phyloP scores from a whole-genome alignment of 169 alveolate species.

The Babesia divergens region DNA sequence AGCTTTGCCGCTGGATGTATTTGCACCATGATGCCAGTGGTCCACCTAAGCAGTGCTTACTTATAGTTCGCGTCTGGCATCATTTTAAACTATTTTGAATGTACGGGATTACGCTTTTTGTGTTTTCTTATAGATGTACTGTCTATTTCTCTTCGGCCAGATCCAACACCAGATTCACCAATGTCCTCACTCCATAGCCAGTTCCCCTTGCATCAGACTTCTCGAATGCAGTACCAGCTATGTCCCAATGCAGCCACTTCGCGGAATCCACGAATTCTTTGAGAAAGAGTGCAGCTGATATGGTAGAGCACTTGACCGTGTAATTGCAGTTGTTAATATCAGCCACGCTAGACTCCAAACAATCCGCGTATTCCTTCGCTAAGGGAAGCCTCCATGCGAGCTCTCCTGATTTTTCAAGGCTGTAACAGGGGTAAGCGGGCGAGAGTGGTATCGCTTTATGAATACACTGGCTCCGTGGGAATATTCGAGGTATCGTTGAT shows the following conservation, averaged over 20 bases:
- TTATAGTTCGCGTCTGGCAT: no score
- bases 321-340: constrained; percentile 81
- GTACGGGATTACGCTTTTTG: neutral
- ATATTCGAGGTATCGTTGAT: no score
- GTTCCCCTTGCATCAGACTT: constrained; percentile 70
- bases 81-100: no score
- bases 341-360: constrained; percentile 83
- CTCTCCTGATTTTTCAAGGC: constrained; percentile 76
- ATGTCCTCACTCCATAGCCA: constrained; percentile 82
- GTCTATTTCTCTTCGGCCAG: neutral
- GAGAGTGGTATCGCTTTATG: neutral
- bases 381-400: constrained; percentile 87
- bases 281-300: constrained; percentile 91
- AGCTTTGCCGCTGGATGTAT: no score
- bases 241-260: constrained; percentile 92
- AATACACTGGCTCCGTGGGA: no score
- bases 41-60: no score
- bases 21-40: no score
- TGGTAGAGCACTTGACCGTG: constrained; percentile 78
- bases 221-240: constrained; percentile 91
- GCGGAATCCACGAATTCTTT: constrained; percentile 83
- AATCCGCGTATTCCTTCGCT: constrained; percentile 76
- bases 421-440: constrained; percentile 1
- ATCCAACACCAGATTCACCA: constrained; percentile 55
- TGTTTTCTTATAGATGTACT: neutral